phyloP scores from a whole-genome alignment of 805 yeast species.

The Candida oleophila region DNA sequence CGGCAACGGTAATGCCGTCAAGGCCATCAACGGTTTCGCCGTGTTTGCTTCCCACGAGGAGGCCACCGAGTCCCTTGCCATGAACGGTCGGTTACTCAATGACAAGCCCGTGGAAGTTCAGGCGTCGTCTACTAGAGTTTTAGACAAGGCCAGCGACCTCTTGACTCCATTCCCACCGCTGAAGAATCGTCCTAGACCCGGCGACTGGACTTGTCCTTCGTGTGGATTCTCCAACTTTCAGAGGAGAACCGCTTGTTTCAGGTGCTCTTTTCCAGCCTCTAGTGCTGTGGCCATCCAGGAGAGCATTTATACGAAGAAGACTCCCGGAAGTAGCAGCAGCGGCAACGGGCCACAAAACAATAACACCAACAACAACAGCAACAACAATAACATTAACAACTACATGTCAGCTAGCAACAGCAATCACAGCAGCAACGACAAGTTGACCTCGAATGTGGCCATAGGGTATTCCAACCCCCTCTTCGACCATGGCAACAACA shows the following conservation, averaged over 20 bases:
- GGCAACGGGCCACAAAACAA: conserved; percentile 3
- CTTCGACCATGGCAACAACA: conserved; percentile 5
- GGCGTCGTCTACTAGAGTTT: conserved; percentile 75
- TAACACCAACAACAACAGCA: conserved; percentile 4
- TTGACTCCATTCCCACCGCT: conserved; percentile 83
- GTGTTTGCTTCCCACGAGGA: conserved; percentile 83
- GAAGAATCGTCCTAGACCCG: conserved; percentile 87
- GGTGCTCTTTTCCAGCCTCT: conserved; percentile 86
- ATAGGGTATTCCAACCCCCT: neutral
- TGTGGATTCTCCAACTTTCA: conserved; percentile 96
- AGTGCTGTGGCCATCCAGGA: conserved; percentile 70
- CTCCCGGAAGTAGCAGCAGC: conserved; percentile 5
- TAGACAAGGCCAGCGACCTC: conserved; percentile 81
- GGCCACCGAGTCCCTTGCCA: conserved; percentile 71
- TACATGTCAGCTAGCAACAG: conserved; percentile 5
- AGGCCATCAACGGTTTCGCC: conserved; percentile 70
- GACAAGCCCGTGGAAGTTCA: conserved; percentile 81
- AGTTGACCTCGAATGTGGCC: neutral
- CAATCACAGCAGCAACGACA: conserved; percentile 8
- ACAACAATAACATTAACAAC: conserved; percentile 9
- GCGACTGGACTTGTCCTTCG: conserved; percentile 97
- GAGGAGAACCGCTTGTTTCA: conserved; percentile 88
- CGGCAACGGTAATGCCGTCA: conserved; percentile 28
- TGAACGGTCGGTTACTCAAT: conserved; percentile 75
- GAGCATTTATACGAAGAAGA: conserved; percentile 39